These are phyloP conservation scores for Tulasnella sp. DNA, from an alignment of 768 basidiomycete species.

Conservation along the genomic window DNA sequence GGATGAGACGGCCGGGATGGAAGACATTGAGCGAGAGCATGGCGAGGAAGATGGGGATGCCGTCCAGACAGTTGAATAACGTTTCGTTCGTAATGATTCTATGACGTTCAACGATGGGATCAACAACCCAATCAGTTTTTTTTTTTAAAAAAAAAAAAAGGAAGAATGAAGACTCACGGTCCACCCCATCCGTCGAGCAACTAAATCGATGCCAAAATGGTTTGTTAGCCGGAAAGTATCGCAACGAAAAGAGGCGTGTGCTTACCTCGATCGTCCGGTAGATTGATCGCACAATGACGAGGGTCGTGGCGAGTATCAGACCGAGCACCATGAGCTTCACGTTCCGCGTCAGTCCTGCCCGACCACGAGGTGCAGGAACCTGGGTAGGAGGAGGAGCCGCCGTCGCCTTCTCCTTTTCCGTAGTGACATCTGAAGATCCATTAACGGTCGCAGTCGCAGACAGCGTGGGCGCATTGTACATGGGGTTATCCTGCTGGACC, in stretches of 20 bases:
- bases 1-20: constrained; percentile 36
- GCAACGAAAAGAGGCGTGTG: not conserved
- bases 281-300: constrained; percentile 38
- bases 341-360: not conserved
- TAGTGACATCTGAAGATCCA: too few relatives aligned
- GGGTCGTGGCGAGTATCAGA: constrained; percentile 26
- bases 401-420: too few relatives aligned
- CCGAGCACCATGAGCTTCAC: constrained; percentile 23
- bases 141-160: not conserved
- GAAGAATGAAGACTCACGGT: not conserved
- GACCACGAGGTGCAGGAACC: not conserved
- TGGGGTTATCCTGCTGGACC: not conserved
- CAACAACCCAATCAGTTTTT: not conserved
- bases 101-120: not conserved
- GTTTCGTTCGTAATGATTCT: constrained; percentile 38
- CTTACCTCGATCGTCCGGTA: constrained; percentile 16
- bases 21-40: constrained; percentile 37
- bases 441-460: too few relatives aligned
- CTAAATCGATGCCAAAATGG: not conserved
- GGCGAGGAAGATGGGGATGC: constrained; percentile 38
- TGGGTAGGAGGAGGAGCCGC: not conserved
- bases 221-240: not conserved
- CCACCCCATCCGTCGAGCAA: constrained; percentile 43
- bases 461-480: too few relatives aligned
- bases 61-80: constrained; percentile 45